phyloP scores from a whole-genome alignment of 2,329 filamentous ascomycete species.

The Bimuria novae-zelandiae region DNA sequence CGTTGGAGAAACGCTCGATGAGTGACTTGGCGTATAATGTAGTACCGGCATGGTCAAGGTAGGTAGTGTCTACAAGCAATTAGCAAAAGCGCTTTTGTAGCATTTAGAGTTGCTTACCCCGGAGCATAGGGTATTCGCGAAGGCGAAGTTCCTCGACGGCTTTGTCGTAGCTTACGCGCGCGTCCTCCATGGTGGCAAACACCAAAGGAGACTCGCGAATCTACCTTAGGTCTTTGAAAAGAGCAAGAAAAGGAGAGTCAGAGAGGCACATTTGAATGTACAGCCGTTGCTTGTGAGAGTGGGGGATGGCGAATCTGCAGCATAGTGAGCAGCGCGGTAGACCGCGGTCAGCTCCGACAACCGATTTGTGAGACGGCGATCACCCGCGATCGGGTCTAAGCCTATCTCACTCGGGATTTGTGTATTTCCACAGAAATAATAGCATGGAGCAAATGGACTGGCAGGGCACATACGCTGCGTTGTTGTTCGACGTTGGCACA shows the following conservation, averaged over 20 bases:
- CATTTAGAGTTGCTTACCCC: conserved; percentile 53
- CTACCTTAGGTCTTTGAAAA: conserved; percentile 31
- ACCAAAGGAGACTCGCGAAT: conserved; percentile 5
- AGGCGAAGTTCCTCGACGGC: conserved; percentile 63
- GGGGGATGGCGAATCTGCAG: conserved; percentile 42
- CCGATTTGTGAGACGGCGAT: conserved; percentile 14
- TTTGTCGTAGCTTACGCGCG: conserved; percentile 57
- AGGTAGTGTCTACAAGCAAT: conserved; percentile 65
- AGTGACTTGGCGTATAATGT: conserved; percentile 80
- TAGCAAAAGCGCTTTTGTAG: conserved; percentile 3
- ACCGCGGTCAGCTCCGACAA: conserved; percentile 33
- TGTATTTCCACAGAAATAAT: neutral
- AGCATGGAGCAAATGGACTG: neutral
- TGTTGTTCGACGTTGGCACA: neutral
- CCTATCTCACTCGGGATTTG: neutral
- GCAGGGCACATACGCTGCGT: neutral
- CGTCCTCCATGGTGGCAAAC: conserved; percentile 32
- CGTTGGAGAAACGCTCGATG: conserved; percentile 77
- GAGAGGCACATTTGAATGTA: conserved; percentile 33
- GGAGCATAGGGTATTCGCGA: conserved; percentile 71
- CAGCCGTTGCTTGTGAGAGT: conserved; percentile 36
- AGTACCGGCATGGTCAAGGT: conserved; percentile 96
- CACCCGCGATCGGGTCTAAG: neutral
- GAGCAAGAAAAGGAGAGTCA: conserved; percentile 9
- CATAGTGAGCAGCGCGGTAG: conserved; percentile 14